phyloP scores from a whole-genome alignment of 805 yeast genomes.

The Zygosaccharomyces kombuchaensis region DNA sequence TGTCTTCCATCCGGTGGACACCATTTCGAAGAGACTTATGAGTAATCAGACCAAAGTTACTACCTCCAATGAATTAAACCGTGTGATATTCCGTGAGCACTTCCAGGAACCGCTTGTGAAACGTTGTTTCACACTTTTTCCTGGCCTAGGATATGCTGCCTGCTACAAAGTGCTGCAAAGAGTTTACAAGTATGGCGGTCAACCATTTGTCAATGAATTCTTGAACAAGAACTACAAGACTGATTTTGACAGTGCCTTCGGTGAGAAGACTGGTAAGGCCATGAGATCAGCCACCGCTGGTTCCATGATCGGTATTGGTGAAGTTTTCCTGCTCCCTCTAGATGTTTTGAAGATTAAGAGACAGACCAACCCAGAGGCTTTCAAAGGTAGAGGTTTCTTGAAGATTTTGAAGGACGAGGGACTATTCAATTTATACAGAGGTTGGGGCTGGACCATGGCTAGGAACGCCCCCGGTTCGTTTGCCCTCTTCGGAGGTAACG shows the following conservation, averaged over 20 bases:
- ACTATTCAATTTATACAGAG: conserved; percentile 77
- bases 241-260: conserved; percentile 71
- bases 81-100: conserved; percentile 80
- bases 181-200: conserved; percentile 98
- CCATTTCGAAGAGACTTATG: conserved; percentile 94
- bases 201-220: conserved; percentile 95
- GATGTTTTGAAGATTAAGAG: conserved; percentile 97
- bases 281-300: conserved; percentile 96
- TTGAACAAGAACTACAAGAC: conserved; percentile 68
- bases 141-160: conserved; percentile 98
- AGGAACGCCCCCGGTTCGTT: conserved; percentile 99
- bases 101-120: conserved; percentile 66
- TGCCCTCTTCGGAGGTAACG: conserved; percentile 96
- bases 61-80: conserved; percentile 62
- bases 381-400: conserved; percentile 94
- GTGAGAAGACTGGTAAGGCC: conserved; percentile 96
- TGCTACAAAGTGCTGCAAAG: conserved; percentile 94
- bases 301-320: conserved; percentile 95
- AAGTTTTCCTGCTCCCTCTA: conserved; percentile 88
- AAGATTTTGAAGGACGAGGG: conserved; percentile 89
- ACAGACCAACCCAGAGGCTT: conserved; percentile 99
- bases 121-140: conserved; percentile 81
- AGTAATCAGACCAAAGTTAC: conserved; percentile 70
- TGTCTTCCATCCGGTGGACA: conserved; percentile 98
- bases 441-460: conserved; percentile 99